Conservation (phyloP, 306 rosid species). For the Medicago truncatula region DNA sequence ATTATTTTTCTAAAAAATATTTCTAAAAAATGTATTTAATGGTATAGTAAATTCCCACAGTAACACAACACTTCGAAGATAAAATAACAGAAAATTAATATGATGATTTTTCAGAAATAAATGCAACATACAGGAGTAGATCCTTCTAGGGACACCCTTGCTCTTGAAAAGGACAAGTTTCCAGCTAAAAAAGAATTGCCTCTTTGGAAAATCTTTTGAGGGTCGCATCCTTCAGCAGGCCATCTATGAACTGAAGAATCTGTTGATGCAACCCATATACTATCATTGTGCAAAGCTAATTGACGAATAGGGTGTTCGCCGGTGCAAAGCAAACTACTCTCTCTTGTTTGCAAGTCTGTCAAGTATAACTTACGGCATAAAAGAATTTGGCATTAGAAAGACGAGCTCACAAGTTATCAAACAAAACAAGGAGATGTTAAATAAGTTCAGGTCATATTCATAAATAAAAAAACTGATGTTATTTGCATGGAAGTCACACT, state of each 20-base stretch:
- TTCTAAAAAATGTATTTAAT: too few relatives aligned
- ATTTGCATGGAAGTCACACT: slow-evolving; percentile 55
- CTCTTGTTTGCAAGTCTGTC: slow-evolving; percentile 99
- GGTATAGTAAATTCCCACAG: slow-evolving; percentile 30
- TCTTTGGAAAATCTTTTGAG: slow-evolving; percentile 83
- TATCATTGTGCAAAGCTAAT: slow-evolving; percentile 80
- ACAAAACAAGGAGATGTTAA: slow-evolving; percentile 27
- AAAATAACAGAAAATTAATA: slow-evolving; percentile 16
- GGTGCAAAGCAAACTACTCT: slow-evolving; percentile 89
- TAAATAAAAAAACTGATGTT: background rate
- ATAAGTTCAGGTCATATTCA: slow-evolving; percentile 27
- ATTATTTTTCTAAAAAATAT: background rate
- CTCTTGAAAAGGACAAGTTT: slow-evolving; percentile 92
- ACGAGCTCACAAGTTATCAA: slow-evolving; percentile 36
- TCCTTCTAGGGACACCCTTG: slow-evolving; percentile 96
- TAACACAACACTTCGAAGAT: slow-evolving; percentile 22
- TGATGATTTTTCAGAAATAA: slow-evolving; percentile 23
- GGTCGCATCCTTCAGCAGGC: slow-evolving; percentile 88
- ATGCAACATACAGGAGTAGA: slow-evolving; percentile 75
- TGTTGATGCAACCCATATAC: slow-evolving; percentile 90
- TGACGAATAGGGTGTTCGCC: slow-evolving; percentile 91
- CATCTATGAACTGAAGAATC: slow-evolving; percentile 90
- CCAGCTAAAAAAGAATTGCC: slow-evolving; percentile 96
- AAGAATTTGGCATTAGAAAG: slow-evolving; percentile 58
- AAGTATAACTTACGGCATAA: slow-evolving; percentile 77